Base-by-base conservation (phyloP, 2,329 filamentous ascomycete genomes). In the Ustulina deusta region DNA sequence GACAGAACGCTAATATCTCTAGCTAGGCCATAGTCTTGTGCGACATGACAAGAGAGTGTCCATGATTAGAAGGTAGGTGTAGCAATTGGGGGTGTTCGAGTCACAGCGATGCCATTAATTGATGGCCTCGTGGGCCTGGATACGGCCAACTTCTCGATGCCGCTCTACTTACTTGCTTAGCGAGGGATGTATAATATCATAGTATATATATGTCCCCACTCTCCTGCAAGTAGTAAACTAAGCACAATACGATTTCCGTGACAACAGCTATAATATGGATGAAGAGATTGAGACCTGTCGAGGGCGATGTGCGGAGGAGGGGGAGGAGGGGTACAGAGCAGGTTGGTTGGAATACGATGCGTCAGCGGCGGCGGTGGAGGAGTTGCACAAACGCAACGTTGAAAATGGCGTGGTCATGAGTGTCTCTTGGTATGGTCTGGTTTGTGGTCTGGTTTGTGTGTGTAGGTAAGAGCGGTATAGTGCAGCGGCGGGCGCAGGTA, bases 291-390 rank as follows among this genome's bases (percentile, higher is more conserved):
- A 22, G 27, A n/a, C 6, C 22, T 40, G 3, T 17, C 36, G 10
- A n/a, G 36, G 34, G 34, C 20, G 7, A 48, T 27, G 6, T 25
- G 22, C 11, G 5, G 22, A 3, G 22, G 25, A 17, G 4, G 5
- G 46, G 10, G 11, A 11, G 46, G 0, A 17, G 46, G 6, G 13
- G 22, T 40, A 40, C 11, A 40, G 2, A 17, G 11, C 15, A 49
- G 13, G 13, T 40, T 40, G 10, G 11, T 36, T 54, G 10, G n/a
- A 38, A 54, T 54, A 54, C 51, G 51, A 54, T 56, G 54, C 11
- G 17, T 15, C 22, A 22, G 36, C 7, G 25, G 36, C 22, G 36
- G 54, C 22, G 22, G 17, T 36, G 20, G 52, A 17, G 34, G 36
- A 27, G 22, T 56, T 36, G 36, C 34, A 56, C 36, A 6, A 42